These are phyloP conservation scores for Sporothrix schenckii DNA, from an alignment of 2,329 filamentous ascomycete species.

Conservation along the genomic window DNA sequence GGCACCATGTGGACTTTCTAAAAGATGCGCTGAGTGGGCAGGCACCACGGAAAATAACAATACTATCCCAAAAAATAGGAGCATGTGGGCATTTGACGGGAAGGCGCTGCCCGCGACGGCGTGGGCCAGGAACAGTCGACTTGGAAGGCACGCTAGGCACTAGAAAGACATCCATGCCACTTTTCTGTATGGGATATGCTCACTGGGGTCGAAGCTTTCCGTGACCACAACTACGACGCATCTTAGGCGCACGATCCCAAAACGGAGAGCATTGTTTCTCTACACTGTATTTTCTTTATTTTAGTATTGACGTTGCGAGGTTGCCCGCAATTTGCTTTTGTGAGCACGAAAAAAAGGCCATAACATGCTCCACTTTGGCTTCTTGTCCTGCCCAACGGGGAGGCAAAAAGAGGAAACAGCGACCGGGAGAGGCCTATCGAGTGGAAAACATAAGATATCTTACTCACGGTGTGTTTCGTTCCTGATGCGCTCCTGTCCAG, in stretches of 20 bases:
- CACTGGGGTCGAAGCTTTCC: not conserved
- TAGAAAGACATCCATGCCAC: not conserved
- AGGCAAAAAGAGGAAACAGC: not conserved
- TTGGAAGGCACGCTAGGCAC: constrained; percentile 24
- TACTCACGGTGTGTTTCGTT: not conserved
- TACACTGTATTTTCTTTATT: no score
- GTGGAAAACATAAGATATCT: not conserved
- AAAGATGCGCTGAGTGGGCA: constrained; percentile 4
- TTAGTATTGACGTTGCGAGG: not conserved
- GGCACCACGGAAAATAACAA: not conserved
- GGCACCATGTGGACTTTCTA: not conserved
- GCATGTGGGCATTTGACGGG: constrained; percentile 28
- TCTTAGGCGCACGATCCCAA: not conserved
- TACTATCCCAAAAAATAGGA: not conserved
- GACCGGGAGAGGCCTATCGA: not conserved
- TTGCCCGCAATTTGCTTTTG: not conserved
- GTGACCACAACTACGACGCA: constrained; percentile 14
- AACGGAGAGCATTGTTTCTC: not conserved
- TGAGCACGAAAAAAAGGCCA: not conserved
- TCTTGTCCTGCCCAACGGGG: constrained; percentile 15
- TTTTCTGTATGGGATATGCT: not conserved
- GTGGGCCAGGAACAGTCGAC: constrained; percentile 12
- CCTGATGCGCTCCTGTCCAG: constrained; percentile 7
- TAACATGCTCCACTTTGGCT: not conserved
- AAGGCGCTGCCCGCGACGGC: constrained; percentile 33